Evolutionary conservation across 441 rosid species (phyloP).

Genomic region (Iberis amara): DNA sequence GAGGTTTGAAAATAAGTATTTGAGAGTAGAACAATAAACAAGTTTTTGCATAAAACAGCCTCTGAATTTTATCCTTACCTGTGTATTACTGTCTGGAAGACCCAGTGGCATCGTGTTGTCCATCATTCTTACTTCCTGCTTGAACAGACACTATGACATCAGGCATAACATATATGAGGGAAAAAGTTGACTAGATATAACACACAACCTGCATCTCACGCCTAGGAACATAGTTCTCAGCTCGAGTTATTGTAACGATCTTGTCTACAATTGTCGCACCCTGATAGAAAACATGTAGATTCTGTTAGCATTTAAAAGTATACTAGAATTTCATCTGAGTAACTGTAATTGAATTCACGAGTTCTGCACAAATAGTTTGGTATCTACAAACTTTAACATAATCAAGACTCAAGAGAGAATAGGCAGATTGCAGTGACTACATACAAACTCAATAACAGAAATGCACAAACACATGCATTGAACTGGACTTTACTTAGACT

Average conservation of each 20-base stretch:
- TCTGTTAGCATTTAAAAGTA: too few relatives aligned
- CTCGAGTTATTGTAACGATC: conserved; percentile 47
- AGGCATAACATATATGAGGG: conserved; percentile 11
- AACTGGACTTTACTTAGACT: too few relatives aligned
- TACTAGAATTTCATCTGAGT: too few relatives aligned
- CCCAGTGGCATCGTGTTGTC: conserved; percentile 36
- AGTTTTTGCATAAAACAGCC: not conserved
- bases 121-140: conserved; percentile 64
- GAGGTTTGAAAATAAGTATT: too few relatives aligned
- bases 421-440: too few relatives aligned
- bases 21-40: too few relatives aligned
- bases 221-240: conserved; percentile 44
- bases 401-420: too few relatives aligned
- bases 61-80: conserved; percentile 35
- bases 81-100: conserved; percentile 16
- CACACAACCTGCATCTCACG: conserved; percentile 37
- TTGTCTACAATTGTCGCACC: conserved; percentile 68
- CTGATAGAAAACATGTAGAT: conserved; percentile 25
- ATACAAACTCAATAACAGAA: not conserved
- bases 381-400: too few relatives aligned
- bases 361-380: too few relatives aligned
- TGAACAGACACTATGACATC: conserved; percentile 20
- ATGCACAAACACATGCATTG: not conserved
- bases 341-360: too few relatives aligned
- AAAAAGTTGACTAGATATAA: conserved; percentile 2